Evolutionary conservation across 257 asterid species (phyloP), one percentile per base, ranked within the genome.

Genomic region (Anisodus tanguticus): DNA sequence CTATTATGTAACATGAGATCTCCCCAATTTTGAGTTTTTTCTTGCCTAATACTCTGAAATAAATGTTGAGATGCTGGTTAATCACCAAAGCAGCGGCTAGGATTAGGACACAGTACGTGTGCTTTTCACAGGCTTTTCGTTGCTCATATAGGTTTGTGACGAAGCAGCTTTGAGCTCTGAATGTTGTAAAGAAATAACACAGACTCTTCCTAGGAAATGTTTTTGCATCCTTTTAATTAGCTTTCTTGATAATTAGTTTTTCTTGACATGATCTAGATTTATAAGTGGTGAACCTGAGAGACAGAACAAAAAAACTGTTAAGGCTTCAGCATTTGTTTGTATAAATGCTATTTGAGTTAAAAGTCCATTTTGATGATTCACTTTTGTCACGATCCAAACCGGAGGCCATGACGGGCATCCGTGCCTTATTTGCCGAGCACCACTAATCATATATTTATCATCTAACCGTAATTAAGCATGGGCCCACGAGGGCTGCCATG

Each of bases 131-230:
- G 60, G 43, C 58, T 71, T 72, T 45, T 5, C 19, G 0, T 47
- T 0, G 80, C 71, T 69, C 77, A 71, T 19, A 71, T 49, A 19
- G 62, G 60, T 74, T 49, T 47, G n/a, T 10, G 41, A 76, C 15
- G 15, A 12, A 26, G 64, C 47, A 76, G 49, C 64, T 22, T 13
- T 76, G 63, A 76, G 81, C 81, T 76, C 81, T 76, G 81, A 49
- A 51, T 76, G 81, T 51, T 76, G 63, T 49, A 74, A 74, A 49
- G 81, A 49, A 49, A 74, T 74, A 49, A 51, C 81, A 8, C 55
- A 37, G 78, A 8, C 45, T 1, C 81, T 74, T 74, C 22, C 43
- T 22, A 51, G 63, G 47, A 76, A 22, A 26, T 51, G 81, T 22
- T 26, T 26, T 49, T 12, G 26, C 81, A 53, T 53, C 15, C 10